Evolutionary conservation across 1,284 basidiomycete genomes (phyloP).

Genomic region (Ganoderma lingzhi): DNA sequence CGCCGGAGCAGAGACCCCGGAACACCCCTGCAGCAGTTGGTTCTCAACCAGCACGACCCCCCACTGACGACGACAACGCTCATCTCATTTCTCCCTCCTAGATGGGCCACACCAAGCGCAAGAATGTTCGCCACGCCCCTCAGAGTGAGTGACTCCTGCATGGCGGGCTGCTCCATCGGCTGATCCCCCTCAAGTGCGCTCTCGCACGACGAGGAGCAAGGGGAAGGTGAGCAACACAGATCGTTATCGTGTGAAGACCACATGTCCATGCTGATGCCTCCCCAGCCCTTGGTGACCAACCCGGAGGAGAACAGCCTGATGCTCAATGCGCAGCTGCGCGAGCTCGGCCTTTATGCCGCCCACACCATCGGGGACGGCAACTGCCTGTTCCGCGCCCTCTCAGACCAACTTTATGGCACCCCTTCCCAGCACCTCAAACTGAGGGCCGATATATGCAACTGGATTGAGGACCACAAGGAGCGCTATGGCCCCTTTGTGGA

Average conservation of each 20-base stretch:
- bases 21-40: constrained; percentile 32
- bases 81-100: constrained; percentile 14
- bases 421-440: constrained; percentile 75
- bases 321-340: constrained; percentile 73
- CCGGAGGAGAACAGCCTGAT: constrained; percentile 69
- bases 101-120: constrained; percentile 45
- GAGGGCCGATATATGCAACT: constrained; percentile 82
- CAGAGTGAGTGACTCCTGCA: constrained; percentile 41
- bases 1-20: constrained; percentile 33
- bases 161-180: constrained; percentile 21
- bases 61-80: constrained; percentile 22
- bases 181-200: constrained; percentile 57
- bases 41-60: constrained; percentile 31
- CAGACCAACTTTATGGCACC: constrained; percentile 84
- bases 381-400: constrained; percentile 85
- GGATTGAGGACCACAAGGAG: constrained; percentile 74
- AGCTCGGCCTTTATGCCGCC: constrained; percentile 81
- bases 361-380: constrained; percentile 87
- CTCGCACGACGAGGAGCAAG: constrained; percentile 69
- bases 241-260: constrained; percentile 26
- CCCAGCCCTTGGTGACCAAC: constrained; percentile 53
- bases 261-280: constrained; percentile 39
- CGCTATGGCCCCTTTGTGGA: constrained; percentile 91
- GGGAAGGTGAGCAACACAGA: constrained; percentile 54
- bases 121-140: constrained; percentile 40